Percentiles rank a stretch among this genome's conserved stretches.
phyloP scores from a whole-genome alignment of 176 grass and related monocot genomes.

The sorghum (Sorghum bicolor) region DNA sequence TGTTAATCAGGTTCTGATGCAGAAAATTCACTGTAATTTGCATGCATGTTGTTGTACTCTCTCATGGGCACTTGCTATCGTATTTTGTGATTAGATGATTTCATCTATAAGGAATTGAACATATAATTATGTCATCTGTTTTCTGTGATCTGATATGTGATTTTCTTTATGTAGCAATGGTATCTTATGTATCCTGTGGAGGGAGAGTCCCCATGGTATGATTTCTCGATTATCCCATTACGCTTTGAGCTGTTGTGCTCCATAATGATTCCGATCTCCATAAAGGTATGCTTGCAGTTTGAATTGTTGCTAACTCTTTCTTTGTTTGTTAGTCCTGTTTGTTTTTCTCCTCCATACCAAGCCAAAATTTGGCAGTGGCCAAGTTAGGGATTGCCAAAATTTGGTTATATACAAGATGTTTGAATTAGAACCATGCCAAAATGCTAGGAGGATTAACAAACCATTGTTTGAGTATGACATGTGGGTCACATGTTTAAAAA shows the following conservation, averaged over 20 bases:
- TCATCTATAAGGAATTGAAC: not conserved
- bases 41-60: not conserved
- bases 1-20: not conserved
- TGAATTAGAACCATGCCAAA: not conserved
- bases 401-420: not conserved
- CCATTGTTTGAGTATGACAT: not conserved
- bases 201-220: slow-evolving; percentile 75
- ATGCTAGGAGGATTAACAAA: not conserved
- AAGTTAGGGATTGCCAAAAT: not conserved
- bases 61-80: not conserved
- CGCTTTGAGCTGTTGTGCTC: slow-evolving; percentile 94
- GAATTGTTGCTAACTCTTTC: slow-evolving; percentile 17
- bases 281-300: slow-evolving; percentile 69
- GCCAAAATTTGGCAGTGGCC: not conserved
- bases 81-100: not conserved
- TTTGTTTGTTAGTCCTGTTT: not conserved
- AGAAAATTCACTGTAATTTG: slow-evolving; percentile 7
- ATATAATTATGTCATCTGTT: slow-evolving; percentile 6
- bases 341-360: not conserved
- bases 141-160: slow-evolving; percentile 27
- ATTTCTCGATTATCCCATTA: slow-evolving; percentile 78
- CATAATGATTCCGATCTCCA: slow-evolving; percentile 97
- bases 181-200: slow-evolving; percentile 73
- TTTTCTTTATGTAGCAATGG: slow-evolving; percentile 62
- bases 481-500: not conserved